Conservation (phyloP, 73 alveolate genomes). For the Paramecium pentaurelia region DNA sequence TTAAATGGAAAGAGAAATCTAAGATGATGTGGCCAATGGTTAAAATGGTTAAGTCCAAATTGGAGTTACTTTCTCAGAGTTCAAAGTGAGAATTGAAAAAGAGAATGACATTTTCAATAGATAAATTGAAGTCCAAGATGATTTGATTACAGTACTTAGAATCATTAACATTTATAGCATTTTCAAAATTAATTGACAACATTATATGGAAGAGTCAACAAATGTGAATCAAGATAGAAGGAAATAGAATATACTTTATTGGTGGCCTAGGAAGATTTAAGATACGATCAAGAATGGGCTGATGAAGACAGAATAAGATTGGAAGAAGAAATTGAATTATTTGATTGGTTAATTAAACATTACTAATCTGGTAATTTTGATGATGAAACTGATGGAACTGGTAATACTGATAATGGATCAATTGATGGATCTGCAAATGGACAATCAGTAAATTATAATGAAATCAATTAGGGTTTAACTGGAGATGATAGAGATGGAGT, state of each 20-base stretch:
- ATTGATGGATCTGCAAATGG: not conserved
- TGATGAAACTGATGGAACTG: not conserved
- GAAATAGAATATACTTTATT: not conserved
- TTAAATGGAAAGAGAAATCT: not conserved
- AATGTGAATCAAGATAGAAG: not conserved
- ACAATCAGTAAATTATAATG: not conserved
- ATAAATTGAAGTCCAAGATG: not conserved
- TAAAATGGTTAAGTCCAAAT: slow-evolving; percentile 24
- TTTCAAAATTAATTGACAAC: slow-evolving; percentile 19
- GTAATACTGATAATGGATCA: not conserved
- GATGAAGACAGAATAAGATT: not conserved
- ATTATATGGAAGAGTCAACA: not conserved
- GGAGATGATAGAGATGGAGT: slow-evolving; percentile 10
- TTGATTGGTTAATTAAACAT: slow-evolving; percentile 41
- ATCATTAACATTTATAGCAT: not conserved
- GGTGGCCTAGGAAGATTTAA: not conserved
- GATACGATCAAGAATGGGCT: not conserved
- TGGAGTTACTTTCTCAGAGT: slow-evolving; percentile 34
- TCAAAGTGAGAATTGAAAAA: slow-evolving; percentile 19
- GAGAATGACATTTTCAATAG: slow-evolving; percentile 25
- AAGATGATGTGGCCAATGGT: slow-evolving; percentile 10
- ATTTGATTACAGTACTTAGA: not conserved
- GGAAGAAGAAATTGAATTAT: slow-evolving; percentile 32
- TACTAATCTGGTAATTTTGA: not conserved
- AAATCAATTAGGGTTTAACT: not conserved